Percentiles rank a stretch among this genome's conserved stretches.
These are phyloP conservation scores for Phytophthora litchii DNA, from an alignment of 352 stramenopile genomes.

Conservation along the genomic window DNA sequence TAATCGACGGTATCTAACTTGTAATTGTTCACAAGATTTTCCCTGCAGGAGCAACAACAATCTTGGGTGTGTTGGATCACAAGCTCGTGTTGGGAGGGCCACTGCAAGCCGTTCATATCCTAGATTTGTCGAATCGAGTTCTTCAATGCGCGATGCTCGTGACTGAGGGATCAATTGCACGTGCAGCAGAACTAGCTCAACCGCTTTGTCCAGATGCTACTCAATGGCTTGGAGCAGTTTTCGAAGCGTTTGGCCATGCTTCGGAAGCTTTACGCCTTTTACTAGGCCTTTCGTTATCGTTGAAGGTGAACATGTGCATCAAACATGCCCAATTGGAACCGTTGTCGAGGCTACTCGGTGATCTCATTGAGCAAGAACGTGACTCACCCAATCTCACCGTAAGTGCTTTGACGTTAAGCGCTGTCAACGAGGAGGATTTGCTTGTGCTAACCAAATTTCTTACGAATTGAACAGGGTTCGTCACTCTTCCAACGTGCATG, in stretches of 20 bases:
- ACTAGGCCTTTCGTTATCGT: constrained; percentile 38
- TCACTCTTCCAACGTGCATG: constrained; percentile 68
- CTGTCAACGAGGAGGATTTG: background rate
- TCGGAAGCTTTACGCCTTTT: constrained; percentile 44
- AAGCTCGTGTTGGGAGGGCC: constrained; percentile 59
- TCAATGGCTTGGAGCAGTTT: constrained; percentile 64
- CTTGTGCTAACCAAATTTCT: background rate
- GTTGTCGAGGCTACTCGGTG: constrained; percentile 41
- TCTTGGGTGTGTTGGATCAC: constrained; percentile 53
- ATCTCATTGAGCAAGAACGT: constrained; percentile 28
- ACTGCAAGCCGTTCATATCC: constrained; percentile 50
- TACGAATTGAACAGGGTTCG: constrained; percentile 39
- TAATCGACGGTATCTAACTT: background rate
- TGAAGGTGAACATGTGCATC: constrained; percentile 74
- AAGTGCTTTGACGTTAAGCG: background rate
- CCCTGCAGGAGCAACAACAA: constrained; percentile 46
- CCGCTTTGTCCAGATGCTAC: constrained; percentile 40
- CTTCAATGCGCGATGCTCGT: constrained; percentile 75
- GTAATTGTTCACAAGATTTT: constrained; percentile 34
- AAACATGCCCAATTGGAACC: constrained; percentile 58
- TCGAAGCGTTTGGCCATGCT: constrained; percentile 71
- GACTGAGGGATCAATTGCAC: constrained; percentile 49
- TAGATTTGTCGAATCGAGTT: constrained; percentile 68
- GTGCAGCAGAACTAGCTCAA: constrained; percentile 50
- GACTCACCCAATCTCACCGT: constrained; percentile 58